These are phyloP conservation scores for Coniochaeta hoffmannii DNA, from an alignment of 2,329 filamentous ascomycete species.

Conservation along the genomic window DNA sequence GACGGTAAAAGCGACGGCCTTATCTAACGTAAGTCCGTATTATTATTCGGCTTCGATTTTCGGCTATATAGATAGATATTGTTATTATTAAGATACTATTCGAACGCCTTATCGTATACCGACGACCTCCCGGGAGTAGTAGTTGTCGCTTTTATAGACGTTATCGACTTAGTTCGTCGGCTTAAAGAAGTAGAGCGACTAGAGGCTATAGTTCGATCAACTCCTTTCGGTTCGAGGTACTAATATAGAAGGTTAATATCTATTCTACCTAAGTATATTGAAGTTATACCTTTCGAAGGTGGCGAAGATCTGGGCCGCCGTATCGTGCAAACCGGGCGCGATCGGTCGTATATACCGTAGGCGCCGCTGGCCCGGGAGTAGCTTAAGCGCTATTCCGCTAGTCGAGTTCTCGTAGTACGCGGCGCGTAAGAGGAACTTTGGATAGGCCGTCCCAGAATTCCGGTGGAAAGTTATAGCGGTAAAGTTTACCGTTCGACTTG, in stretches of 20 bases:
- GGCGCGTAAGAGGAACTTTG: neutral
- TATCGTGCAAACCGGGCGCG: conserved; percentile 19
- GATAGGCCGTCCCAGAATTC: conserved; percentile 1
- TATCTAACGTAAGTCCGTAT: conserved; percentile 2
- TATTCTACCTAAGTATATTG: conserved; percentile 7
- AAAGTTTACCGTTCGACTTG: neutral
- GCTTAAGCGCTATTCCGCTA: conserved; percentile 11
- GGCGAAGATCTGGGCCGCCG: conserved; percentile 25
- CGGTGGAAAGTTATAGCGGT: neutral
- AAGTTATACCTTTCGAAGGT: conserved; percentile 23
- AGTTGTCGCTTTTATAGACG: conserved; percentile 7
- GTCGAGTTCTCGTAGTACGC: conserved; percentile 7
- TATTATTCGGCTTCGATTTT: neutral
- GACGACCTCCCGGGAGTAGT: conserved; percentile 13
- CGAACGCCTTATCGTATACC: conserved; percentile 17
- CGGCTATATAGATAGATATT: conserved; percentile 13
- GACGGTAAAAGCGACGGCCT: conserved; percentile 11
- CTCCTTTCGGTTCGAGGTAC: conserved; percentile 14
- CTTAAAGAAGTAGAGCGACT: conserved; percentile 10
- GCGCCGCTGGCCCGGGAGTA: conserved; percentile 2
- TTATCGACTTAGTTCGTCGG: conserved; percentile 12
- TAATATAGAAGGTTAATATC: conserved; percentile 9
- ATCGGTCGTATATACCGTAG: conserved; percentile 8
- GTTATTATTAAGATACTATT: conserved; percentile 17
- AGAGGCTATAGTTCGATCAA: conserved; percentile 12